Base-by-base conservation (phyloP, 352 stramenopile genomes). In the Globisporangium nunn region DNA sequence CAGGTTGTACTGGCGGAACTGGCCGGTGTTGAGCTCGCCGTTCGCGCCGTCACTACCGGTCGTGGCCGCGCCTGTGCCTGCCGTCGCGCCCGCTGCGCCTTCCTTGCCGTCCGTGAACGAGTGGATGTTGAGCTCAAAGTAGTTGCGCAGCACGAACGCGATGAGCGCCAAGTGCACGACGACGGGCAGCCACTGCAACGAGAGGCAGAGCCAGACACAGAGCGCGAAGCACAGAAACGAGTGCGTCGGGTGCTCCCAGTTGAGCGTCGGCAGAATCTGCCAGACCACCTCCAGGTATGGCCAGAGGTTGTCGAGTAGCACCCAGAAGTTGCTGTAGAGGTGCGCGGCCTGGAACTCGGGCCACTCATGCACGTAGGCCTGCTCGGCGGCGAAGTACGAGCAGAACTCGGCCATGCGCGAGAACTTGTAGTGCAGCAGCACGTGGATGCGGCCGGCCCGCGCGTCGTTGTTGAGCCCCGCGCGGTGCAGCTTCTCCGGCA, bases 281-380 rank as follows among this genome's bases (percentile, higher is more conserved):
- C 83, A 93, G 4, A 83, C 72, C 47, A 93, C 81, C 59, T 93
- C 83, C 14, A 93, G 56, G 61, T 93, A 93, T 47, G 83, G 83
- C 83, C 83, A 93, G 11, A 93, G 62, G 45, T 86, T 86, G 61
- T 93, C 83, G 2, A 93, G 54, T 29, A 93, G 62, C 14, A 93
- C 78, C 83, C 83, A 93, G 54, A 93, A 93, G 60, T 90, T 93
- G 67, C 74, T 91, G 69, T 93, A 93, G 40, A 93, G 55, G 43
- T 85, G 78, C 35, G 83, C 83, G 6, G 83, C 83, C 54, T 91
- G 74, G 60, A 93, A 93, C 10, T 89, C 75, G 0, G 83, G 83
- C 81, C 81, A 91, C 39, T 91, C 79, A 44, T 87, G 77, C n/a
- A 82, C 75, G 54, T 84, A 91, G 3, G 62, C 63, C 31, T 93